These are phyloP conservation scores for Cladophialophora immunda DNA, from an alignment of 2,329 filamentous ascomycete species.

Conservation along the genomic window DNA sequence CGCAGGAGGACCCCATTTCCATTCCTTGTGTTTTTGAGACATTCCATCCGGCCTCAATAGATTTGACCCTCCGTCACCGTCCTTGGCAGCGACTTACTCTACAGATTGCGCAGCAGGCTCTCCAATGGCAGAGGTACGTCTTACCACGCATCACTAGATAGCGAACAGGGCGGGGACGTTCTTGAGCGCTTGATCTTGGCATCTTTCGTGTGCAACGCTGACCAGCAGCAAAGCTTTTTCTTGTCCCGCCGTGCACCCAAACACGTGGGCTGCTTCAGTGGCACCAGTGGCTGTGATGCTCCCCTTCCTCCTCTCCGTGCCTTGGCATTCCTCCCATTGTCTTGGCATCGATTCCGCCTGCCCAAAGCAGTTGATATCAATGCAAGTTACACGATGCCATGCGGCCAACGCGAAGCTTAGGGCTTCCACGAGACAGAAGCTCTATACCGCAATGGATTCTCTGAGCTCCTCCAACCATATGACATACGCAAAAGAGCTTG, in stretches of 20 bases:
- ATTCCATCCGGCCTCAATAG: background rate
- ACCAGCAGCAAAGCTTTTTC: background rate
- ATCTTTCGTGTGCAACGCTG: constrained; percentile 2
- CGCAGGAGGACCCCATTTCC: background rate
- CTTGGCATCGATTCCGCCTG: constrained; percentile 30
- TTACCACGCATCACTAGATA: constrained; percentile 9
- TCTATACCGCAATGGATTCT: background rate
- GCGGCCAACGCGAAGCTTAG: constrained; percentile 20
- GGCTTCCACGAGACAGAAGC: constrained; percentile 20
- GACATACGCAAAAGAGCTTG: constrained; percentile 7
- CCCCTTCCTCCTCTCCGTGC: constrained; percentile 5
- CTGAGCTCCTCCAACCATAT: background rate
- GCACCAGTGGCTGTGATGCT: constrained; percentile 27
- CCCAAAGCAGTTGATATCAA: constrained; percentile 20
- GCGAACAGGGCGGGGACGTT: background rate
- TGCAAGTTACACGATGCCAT: constrained; percentile 4
- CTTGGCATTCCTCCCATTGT: constrained; percentile 24
- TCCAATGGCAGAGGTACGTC: constrained; percentile 13
- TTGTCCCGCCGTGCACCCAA: background rate
- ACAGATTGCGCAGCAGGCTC: background rate
- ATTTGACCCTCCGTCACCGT: background rate
- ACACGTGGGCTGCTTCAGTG: constrained; percentile 35
- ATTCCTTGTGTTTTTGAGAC: background rate
- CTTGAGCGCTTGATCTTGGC: constrained; percentile 14
- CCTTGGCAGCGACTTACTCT: background rate